Conservation (phyloP, 2,329 filamentous ascomycete genomes). For the Parastagonospora avenae region DNA sequence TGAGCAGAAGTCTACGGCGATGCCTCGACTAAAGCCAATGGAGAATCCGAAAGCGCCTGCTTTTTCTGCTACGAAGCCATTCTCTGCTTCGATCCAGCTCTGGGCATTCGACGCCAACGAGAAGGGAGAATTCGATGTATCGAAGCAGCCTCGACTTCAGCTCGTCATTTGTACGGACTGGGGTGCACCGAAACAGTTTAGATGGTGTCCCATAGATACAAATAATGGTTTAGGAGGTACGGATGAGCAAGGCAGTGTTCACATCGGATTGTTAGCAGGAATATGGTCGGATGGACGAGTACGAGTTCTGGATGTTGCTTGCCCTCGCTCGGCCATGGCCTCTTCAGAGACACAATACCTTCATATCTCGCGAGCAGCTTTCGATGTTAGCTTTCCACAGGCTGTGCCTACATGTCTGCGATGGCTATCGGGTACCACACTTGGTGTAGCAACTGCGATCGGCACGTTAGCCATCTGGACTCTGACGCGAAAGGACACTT, state of each 20-base stretch:
- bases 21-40: constrained; percentile 31
- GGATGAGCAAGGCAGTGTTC: constrained; percentile 33
- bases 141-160: constrained; percentile 51
- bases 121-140: constrained; percentile 51
- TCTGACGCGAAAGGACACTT: constrained; percentile 45
- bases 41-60: constrained; percentile 50
- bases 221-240: constrained; percentile 22
- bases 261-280: constrained; percentile 60
- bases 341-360: constrained; percentile 35
- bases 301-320: constrained; percentile 58
- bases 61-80: constrained; percentile 56
- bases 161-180: constrained; percentile 62
- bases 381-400: constrained; percentile 56
- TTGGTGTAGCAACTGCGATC: constrained; percentile 62
- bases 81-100: constrained; percentile 61
- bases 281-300: constrained; percentile 64
- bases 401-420: constrained; percentile 62
- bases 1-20: constrained; percentile 24
- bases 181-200: constrained; percentile 60
- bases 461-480: constrained; percentile 63
- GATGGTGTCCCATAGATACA: constrained; percentile 60
- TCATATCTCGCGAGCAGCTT: constrained; percentile 54
- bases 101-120: constrained; percentile 59
- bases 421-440: constrained; percentile 61
- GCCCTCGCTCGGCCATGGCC: constrained; percentile 10